Base-by-base conservation (phyloP, 148 eudicot genomes). In the Rhododendron molle region DNA sequence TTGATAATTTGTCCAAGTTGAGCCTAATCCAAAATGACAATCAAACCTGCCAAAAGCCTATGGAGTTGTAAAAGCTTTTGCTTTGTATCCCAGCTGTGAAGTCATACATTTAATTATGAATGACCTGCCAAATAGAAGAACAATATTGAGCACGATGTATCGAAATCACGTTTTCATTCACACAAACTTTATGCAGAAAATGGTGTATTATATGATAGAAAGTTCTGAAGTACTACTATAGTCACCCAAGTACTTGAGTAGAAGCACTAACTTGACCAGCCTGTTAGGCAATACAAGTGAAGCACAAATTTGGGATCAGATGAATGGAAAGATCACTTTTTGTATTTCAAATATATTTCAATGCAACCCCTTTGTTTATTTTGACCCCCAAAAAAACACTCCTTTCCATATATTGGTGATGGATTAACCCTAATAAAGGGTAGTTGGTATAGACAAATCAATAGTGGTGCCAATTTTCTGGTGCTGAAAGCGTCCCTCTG, bases 391-490 rank as follows among this genome's bases (percentile, higher is more conserved):
- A 54, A 62, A 62, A 26, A 12, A 38, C 32, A 8, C 23, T 11
- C 52, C 76, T 82, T 65, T 40, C 84, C 54, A 82, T 30, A 23
- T 62, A 62, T 54, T 82, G 84, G 76, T 62, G 84, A 43, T 82
- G 84, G 36, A 82, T 26, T 81, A 21, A 81, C 83, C 18, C 30
- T 18, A 3, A 14, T 16, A 36, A 81, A 56, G 11, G 21, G 69
- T 13, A 38, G 1, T 62, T 43, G 60, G 16, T 28, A 28, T 26
- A 43, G 26, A 71, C 16, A 50, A 67, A 28, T 71, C 58, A 26
- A 26, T 69, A 38, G 47, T 83, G 62, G 77, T 43, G 85, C 73
- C 36, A 83, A 62, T 83, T 71, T 71, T 71, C 28, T 67, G 40
- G 78, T 71, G 84, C 38, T 7, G 10, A 67, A 43, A 83, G 38